These are phyloP conservation scores for Tetracladium marchalianum DNA, from an alignment of 495 filamentous ascomycete genomes.

Conservation along the genomic window DNA sequence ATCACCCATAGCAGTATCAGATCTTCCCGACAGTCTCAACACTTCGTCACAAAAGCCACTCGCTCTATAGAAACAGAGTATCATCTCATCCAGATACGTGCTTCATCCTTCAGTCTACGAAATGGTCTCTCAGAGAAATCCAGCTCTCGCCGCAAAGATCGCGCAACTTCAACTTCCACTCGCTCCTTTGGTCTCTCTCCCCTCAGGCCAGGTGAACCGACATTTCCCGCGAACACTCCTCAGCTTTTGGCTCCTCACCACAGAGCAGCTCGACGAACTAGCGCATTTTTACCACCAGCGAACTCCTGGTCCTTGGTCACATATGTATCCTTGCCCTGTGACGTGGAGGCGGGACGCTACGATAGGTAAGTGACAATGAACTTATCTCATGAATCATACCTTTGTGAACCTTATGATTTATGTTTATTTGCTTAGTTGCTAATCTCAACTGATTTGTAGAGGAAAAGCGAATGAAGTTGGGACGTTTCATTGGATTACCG, in stretches of 20 bases:
- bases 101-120: neutral
- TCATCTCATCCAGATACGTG: neutral
- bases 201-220: constrained; percentile 50
- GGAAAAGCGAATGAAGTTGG: constrained; percentile 52
- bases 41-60: constrained; percentile 2
- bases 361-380: neutral
- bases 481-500: constrained; percentile 55
- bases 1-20: neutral
- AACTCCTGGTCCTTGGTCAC: constrained; percentile 40
- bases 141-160: constrained; percentile 12
- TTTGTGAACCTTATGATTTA: constrained; percentile 20
- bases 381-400: neutral
- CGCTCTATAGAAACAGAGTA: neutral
- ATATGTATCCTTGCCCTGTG: constrained; percentile 53
- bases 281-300: constrained; percentile 70
- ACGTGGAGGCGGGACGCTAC: constrained; percentile 10
- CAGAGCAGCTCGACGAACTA: constrained; percentile 57
- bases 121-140: constrained; percentile 1
- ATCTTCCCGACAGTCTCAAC: no score
- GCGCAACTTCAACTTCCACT: constrained; percentile 26
- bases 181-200: constrained; percentile 47
- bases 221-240: constrained; percentile 57
- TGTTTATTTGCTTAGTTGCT: constrained; percentile 21
- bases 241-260: constrained; percentile 65
- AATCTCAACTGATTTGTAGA: constrained; percentile 15